Base-by-base conservation (phyloP, 2,329 filamentous ascomycete species). In the Xylariaceae sp. region DNA sequence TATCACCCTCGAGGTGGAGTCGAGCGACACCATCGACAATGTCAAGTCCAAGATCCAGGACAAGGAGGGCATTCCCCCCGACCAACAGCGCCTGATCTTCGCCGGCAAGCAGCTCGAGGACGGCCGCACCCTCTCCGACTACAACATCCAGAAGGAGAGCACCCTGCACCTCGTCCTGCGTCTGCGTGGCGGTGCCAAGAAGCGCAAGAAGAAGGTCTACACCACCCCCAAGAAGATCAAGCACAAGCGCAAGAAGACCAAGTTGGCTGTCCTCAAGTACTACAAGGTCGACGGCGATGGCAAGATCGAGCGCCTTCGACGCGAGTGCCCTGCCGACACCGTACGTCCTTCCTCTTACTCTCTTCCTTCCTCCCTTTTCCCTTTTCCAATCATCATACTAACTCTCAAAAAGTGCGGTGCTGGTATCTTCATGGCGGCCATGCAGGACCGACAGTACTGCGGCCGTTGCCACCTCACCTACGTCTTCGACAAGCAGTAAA, bases 181-280 rank as follows among this genome's bases (percentile, higher is more conserved):
- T 71, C 90, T 98, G 54, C 93, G 92, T 83, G 93, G 93, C 82
- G 93, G 92, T 75, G 91, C 76, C 71, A 98, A 98, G 90, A 96
- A 97, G 88, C 85, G 94, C 77, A 98, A 98, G 89, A 95, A 95
- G 90, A 98, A 98, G 91, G 93, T 98, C 64, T 98, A 98, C 88
- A 97, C 89, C 73, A 98, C 93, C 68, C 93, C 93, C 74, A 98
- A 98, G 91, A 98, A 98, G 90, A 98, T 98, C 87, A 98, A 98
- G 93, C 93, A 98, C 86, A 98, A 98, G 91, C 87, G 90, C 82
- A 98, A 97, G 90, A 98, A 98, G 92, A 95, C 88, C 85, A 98
- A 98, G 87, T 80, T 98, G 74, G 93, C 93, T 68, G 92, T 98
- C 64, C 91, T 98, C 75, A 98, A 98, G 86, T 98, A 98, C 88